phyloP scores from a whole-genome alignment of 2,329 filamentous ascomycete genomes.

The Bipolaris sorokiniana region DNA sequence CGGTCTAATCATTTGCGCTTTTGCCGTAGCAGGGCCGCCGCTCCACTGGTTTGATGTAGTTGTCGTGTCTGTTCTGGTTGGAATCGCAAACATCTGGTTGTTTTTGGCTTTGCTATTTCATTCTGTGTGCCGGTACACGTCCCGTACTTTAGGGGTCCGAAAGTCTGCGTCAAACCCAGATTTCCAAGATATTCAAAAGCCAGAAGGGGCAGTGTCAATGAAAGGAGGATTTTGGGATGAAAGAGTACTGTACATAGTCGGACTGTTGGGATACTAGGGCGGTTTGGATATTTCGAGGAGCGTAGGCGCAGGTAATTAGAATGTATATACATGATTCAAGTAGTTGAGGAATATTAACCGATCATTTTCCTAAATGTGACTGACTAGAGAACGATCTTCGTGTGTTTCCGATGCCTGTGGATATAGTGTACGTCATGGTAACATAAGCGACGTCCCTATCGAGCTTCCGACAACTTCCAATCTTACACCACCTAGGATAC shows the following conservation, averaged over 20 bases:
- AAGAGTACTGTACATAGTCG: background rate
- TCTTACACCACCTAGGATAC: background rate
- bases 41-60: slow-evolving; percentile 65
- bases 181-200: background rate
- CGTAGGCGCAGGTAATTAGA: background rate
- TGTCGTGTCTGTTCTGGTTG: slow-evolving; percentile 58
- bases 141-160: slow-evolving; percentile 53
- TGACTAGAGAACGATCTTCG: background rate
- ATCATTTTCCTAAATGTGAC: background rate
- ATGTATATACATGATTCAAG: too few relatives aligned
- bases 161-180: background rate
- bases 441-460: slow-evolving; percentile 6
- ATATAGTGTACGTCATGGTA: slow-evolving; percentile 10
- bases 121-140: slow-evolving; percentile 61
- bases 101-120: slow-evolving; percentile 57
- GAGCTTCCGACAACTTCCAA: background rate
- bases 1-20: slow-evolving; percentile 72
- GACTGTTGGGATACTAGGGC: slow-evolving; percentile 13
- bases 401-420: background rate
- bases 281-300: background rate
- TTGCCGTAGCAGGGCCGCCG: slow-evolving; percentile 63
- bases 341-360: background rate
- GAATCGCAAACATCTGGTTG: slow-evolving; percentile 68
- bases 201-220: background rate
- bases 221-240: background rate